These are phyloP conservation scores for Chrysosphaeria jannelii DNA, from an alignment of 2,329 filamentous ascomycete genomes.

Conservation along the genomic window DNA sequence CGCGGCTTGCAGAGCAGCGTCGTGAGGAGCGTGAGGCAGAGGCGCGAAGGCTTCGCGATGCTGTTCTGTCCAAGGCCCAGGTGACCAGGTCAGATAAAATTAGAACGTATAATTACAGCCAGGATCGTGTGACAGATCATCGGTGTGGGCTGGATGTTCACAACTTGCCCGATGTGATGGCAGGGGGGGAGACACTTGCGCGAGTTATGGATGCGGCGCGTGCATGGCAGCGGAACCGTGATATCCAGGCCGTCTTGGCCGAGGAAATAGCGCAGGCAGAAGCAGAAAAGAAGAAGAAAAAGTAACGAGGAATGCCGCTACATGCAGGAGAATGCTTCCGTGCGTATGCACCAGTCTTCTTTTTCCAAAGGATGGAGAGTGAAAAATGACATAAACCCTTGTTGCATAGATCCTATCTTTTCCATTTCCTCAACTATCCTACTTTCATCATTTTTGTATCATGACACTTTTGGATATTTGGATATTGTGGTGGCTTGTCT, in stretches of 20 bases:
- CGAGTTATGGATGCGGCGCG: conserved; percentile 50
- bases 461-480: too few relatives aligned
- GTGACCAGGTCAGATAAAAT: conserved; percentile 87
- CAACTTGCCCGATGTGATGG: conserved; percentile 53
- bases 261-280: conserved; percentile 22
- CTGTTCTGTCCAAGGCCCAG: conserved; percentile 47
- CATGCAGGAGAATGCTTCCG: too few relatives aligned
- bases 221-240: conserved; percentile 43
- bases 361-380: too few relatives aligned
- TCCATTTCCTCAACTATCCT: too few relatives aligned
- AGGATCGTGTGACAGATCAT: conserved; percentile 66
- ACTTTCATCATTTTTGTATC: too few relatives aligned
- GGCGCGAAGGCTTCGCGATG: conserved; percentile 40
- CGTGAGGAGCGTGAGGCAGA: conserved; percentile 66
- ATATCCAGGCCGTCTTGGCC: conserved; percentile 38
- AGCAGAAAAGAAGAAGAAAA: too few relatives aligned
- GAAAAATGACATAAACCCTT: too few relatives aligned
- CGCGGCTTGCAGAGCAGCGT: conserved; percentile 48
- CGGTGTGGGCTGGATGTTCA: conserved; percentile 51
- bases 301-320: too few relatives aligned
- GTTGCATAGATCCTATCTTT: too few relatives aligned
- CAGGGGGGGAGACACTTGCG: conserved; percentile 39
- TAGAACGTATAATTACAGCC: conserved; percentile 56
- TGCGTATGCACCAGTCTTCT: too few relatives aligned
- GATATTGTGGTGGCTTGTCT: too few relatives aligned